Base-by-base conservation (phyloP, 1,284 basidiomycete genomes). In the Austroboletus olivaceoglutinosus region DNA sequence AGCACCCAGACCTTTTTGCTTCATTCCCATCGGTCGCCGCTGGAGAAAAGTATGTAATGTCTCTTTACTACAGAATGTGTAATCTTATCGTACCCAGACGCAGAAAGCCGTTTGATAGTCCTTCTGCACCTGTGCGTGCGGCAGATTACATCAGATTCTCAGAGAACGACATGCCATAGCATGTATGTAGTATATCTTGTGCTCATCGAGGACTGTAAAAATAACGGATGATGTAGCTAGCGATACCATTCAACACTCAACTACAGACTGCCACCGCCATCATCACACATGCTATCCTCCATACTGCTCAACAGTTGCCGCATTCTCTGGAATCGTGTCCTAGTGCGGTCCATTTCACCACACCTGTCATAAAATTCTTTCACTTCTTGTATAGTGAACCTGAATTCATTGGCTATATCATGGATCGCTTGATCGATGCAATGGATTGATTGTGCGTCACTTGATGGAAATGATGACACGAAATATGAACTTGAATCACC, bases 11-110 rank as follows among this genome's bases (percentile, higher is more conserved):
- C 64, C 75, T 96, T 48, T 99, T 99, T 70, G 85, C 91, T 2
- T 96, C 92, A 2, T 99, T 99, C 70, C 97, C 97, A 16, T 95
- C 91, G 37, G 83, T 89, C 19, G 97, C 97, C n/a, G 93, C 93
- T 4, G 97, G 97, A 21, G 97, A 99, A 73, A 91, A 86, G 93
- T 93, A 62, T 51, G 86, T 77, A 4, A 31, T 41, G 2, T 22
- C 13, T 33, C 33, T 46, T 30, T 25, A 41, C 9, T 19, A 40
- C 36, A 36, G 37, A 27, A 21, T 13, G 12, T 23, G 4, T 56
- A 38, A 60, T 41, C 31, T 43, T 27, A 33, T 18, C 10, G 34
- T 48, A 37, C 21, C 52, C 31, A 92, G 90, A 67, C 81, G 85
- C 58, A 77, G 83, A 44, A 90, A 88, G 61, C 81, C 83, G 3